These are phyloP conservation scores for Rhizoclosmatium sp. DNA, from an alignment of 192 early-diverging fungal genomes.

Conservation along the genomic window DNA sequence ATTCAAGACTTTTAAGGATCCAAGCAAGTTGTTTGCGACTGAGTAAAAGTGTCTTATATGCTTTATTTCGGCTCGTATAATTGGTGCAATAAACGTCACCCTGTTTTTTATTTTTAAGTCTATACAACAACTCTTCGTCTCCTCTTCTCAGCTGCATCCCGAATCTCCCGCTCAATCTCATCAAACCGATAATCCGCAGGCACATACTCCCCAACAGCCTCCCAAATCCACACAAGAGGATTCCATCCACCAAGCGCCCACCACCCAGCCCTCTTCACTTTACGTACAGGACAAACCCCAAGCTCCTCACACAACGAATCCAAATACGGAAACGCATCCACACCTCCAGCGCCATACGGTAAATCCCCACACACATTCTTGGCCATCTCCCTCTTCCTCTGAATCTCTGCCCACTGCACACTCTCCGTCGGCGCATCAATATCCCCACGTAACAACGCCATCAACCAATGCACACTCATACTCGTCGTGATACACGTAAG, in stretches of 20 bases:
- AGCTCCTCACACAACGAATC: conserved; percentile 8
- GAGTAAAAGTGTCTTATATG: conserved; percentile 6
- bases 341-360: background rate
- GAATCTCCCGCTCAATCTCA: conserved; percentile 17
- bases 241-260: conserved; percentile 13
- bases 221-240: conserved; percentile 12
- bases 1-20: conserved; percentile 50
- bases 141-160: background rate
- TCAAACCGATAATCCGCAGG: conserved; percentile 19
- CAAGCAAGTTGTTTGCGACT: conserved; percentile 47
- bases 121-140: too few species aligned
- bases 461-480: conserved; percentile 7
- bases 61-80: too few species aligned
- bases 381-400: background rate
- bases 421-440: background rate
- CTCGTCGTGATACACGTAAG: background rate
- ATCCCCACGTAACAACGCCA: background rate
- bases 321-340: background rate
- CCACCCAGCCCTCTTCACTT: background rate
- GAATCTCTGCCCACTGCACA: background rate
- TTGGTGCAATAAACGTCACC: too few species aligned
- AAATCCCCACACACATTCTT: background rate
- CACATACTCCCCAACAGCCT: conserved; percentile 5
- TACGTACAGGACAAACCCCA: background rate
- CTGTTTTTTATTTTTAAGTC: too few species aligned